These are phyloP conservation scores for Amaranthus cruentus DNA, from an alignment of 148 eudicot genomes.

Conservation along the genomic window DNA sequence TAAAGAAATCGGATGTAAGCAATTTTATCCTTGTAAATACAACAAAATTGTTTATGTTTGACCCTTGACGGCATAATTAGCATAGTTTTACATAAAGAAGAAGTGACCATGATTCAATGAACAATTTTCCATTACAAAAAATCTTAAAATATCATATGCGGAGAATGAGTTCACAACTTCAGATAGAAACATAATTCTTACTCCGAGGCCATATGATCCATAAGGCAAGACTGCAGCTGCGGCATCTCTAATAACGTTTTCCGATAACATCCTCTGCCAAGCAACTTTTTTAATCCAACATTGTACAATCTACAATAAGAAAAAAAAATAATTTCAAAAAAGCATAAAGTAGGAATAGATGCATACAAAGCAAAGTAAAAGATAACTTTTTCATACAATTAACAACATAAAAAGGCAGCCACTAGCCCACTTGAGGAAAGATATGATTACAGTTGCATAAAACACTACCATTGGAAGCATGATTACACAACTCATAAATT, in stretches of 20 bases:
- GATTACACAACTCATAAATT: background rate
- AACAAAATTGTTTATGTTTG: too few species aligned
- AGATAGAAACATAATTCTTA: constrained; percentile 24
- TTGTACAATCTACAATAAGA: constrained; percentile 34
- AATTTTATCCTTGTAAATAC: too few species aligned
- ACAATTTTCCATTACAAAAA: background rate
- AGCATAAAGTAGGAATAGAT: background rate
- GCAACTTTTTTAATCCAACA: constrained; percentile 52
- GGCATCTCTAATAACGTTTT: constrained; percentile 22
- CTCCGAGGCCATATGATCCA: constrained; percentile 73
- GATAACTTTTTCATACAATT: background rate
- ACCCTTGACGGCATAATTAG: too few species aligned
- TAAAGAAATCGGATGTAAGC: too few species aligned
- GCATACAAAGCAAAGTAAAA: background rate
- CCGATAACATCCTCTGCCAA: constrained; percentile 28
- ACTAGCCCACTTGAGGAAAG: background rate
- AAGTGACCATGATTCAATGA: too few species aligned
- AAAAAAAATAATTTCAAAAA: background rate
- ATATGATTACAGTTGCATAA: background rate
- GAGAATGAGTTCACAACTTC: background rate
- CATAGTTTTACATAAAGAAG: too few species aligned
- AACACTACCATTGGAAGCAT: background rate
- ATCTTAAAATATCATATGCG: background rate
- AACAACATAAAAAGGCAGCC: background rate
- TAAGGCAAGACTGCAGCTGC: constrained; percentile 50